Evolutionary conservation across 768 basidiomycete species (phyloP), one percentile per base, ranked within the genome.

Genomic region (Lactifluus volemus): DNA sequence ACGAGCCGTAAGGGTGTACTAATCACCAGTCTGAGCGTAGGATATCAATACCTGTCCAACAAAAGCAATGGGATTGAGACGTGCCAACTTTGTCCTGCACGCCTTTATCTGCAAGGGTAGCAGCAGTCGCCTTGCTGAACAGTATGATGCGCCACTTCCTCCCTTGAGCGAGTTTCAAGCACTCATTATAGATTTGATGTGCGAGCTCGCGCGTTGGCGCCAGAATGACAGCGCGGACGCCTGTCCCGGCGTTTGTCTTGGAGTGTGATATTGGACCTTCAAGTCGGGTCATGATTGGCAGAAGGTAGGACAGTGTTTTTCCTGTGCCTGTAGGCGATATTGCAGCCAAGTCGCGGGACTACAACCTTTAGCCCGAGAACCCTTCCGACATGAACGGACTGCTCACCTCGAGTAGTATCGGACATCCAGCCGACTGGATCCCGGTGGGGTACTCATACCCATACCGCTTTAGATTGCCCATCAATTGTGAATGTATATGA

Each of bases 261-360:
- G 76, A 69, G 58, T 77, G 79, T 34, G 83, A 74, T 9, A 78
- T 70, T 6, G 90, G 90, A 4, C 77, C 71, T 14, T 73, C 74
- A 6, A 92, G 73, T 17, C 76, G 72, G 11, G 83, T 76, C 60
- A 98, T 80, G 25, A 92, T 78, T 0, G 97, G 95, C 15, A 97
- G 74, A 14, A 97, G 78, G 73, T 98, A 99, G 0, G 94, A 83
- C 6, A 98, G 78, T 0, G 97, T 99, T 77, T 99, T 99, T 61
- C 97, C 97, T 10, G 92, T 95, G 53, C 97, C 97, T 5, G 97
- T 99, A 0, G 97, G 97, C 0, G 97, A 97, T 19, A 98, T 89
- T 32, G 95, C 96, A 55, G 90, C 86, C 25, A 97, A 78, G 73
- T 99, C 96, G 59, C 90, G 84, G 63, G 77, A 78, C 91, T 91